These are phyloP conservation scores for Entamoeba nuttalli DNA, from an alignment of 208 protist species.

Conservation along the genomic window DNA sequence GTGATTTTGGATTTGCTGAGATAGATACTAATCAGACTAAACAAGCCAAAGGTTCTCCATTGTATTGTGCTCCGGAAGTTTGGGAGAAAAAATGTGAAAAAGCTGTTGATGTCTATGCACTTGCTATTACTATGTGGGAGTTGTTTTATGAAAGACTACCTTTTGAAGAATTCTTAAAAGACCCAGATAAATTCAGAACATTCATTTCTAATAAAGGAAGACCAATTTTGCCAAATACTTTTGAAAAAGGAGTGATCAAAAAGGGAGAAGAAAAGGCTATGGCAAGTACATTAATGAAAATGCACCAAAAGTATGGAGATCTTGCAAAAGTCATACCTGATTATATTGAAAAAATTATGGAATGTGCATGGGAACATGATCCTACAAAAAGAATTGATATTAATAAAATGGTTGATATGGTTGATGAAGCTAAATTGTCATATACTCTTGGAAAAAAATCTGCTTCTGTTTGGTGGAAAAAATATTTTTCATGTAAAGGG, in stretches of 20 bases:
- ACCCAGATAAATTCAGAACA: background rate
- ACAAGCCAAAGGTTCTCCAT: background rate
- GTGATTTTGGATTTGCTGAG: background rate
- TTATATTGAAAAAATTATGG: background rate
- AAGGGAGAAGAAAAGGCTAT: background rate
- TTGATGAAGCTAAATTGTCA: background rate
- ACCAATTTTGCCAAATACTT: background rate
- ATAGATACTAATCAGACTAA: background rate
- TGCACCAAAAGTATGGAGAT: background rate
- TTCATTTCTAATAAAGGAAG: background rate
- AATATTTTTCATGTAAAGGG: background rate
- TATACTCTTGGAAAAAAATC: background rate
- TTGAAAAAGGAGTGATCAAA: background rate
- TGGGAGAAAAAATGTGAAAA: background rate
- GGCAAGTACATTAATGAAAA: background rate
- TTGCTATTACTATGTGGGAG: background rate
- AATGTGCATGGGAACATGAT: background rate
- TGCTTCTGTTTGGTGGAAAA: background rate
- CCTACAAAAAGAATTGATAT: background rate
- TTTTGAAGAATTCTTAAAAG: background rate
- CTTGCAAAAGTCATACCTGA: background rate
- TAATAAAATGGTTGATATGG: background rate
- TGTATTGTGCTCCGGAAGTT: background rate
- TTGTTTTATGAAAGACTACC: background rate
- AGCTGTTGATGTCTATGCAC: background rate